phyloP scores from a whole-genome alignment of 2,329 filamentous ascomycete genomes.

The Alternaria panax region DNA sequence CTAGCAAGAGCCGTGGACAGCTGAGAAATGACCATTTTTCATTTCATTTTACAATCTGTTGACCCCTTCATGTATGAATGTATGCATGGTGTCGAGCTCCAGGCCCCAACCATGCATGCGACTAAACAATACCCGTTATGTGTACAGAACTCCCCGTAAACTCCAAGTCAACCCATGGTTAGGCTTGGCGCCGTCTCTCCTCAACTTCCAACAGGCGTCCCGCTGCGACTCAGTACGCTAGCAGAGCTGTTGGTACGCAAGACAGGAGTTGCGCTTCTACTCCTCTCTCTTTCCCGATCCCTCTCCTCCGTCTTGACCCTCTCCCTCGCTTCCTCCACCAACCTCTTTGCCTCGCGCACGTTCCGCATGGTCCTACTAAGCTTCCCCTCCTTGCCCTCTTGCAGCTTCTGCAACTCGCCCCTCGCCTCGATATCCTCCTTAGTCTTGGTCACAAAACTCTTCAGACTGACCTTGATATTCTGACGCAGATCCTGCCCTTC shows the following conservation, averaged over 20 bases:
- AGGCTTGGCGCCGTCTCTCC: not conserved
- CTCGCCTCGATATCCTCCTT: conserved; percentile 43
- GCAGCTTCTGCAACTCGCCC: conserved; percentile 43
- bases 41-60: not conserved
- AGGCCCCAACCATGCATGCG: not conserved
- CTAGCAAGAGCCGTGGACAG: too few relatives aligned
- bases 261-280: conserved; percentile 36
- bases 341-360: conserved; percentile 42
- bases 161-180: not conserved
- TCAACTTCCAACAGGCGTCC: conserved; percentile 28
- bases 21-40: not conserved
- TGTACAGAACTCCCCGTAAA: conserved; percentile 8
- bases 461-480: conserved; percentile 44
- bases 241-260: conserved; percentile 29
- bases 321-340: conserved; percentile 47
- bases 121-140: not conserved
- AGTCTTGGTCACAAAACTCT: conserved; percentile 47
- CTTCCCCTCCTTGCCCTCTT: conserved; percentile 45
- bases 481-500: conserved; percentile 35
- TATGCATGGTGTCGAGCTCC: not conserved
- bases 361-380: conserved; percentile 42
- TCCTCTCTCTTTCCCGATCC: conserved; percentile 34
- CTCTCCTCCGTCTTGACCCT: conserved; percentile 41
- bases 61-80: not conserved
- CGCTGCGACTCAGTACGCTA: conserved; percentile 30